These are phyloP conservation scores for Maudiozyma turicensis DNA, from an alignment of 805 yeast genomes.

Conservation along the genomic window DNA sequence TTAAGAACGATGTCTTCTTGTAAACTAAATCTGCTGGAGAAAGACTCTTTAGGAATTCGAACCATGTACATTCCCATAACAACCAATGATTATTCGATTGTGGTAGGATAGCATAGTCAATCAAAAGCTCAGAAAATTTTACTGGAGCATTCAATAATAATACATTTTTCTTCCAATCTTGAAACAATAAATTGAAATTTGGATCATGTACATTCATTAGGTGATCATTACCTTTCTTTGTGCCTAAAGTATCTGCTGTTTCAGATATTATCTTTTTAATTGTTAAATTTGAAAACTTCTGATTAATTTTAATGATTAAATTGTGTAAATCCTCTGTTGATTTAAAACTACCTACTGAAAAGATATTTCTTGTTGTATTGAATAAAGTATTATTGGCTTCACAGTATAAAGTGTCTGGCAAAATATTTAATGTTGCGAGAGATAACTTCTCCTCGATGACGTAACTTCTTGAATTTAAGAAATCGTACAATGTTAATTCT, in stretches of 20 bases:
- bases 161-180: constrained; percentile 5
- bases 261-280: background rate
- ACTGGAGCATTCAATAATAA: constrained; percentile 5
- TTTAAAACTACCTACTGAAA: constrained; percentile 7
- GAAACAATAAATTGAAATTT: constrained; percentile 1
- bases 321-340: constrained; percentile 11
- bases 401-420: constrained; percentile 10
- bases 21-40: constrained; percentile 3
- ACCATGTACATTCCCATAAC: constrained; percentile 20
- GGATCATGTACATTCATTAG: background rate
- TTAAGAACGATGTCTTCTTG: constrained; percentile 5
- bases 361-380: background rate
- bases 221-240: background rate
- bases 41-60: constrained; percentile 13
- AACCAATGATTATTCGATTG: constrained; percentile 17
- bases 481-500: constrained; percentile 3
- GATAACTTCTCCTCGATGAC: constrained; percentile 2
- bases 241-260: background rate
- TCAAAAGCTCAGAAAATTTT: constrained; percentile 6
- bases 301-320: constrained; percentile 7
- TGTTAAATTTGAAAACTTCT: constrained; percentile 3
- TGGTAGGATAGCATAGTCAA: constrained; percentile 5
- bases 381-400: constrained; percentile 7
- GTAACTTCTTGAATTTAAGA: constrained; percentile 4
- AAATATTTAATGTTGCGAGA: constrained; percentile 1